Base-by-base conservation (phyloP, 2,329 filamentous ascomycete genomes). In the Fusarium tuaranense region DNA sequence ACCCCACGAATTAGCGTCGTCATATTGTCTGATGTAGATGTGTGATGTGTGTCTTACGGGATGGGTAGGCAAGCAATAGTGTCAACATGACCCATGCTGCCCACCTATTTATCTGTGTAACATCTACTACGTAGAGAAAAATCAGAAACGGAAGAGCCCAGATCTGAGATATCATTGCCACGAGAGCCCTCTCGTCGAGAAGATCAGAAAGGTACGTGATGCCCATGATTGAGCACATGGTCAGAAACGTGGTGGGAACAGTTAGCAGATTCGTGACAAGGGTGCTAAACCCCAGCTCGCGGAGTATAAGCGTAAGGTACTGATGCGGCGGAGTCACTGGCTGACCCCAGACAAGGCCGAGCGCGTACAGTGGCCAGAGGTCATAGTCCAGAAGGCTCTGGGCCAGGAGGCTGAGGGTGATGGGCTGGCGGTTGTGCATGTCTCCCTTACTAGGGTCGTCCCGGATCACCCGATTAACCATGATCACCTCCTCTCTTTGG, bases 371-470 rank as follows among this genome's bases (percentile, higher is more conserved):
- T 0, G 88, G 88, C 76, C 73, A 91, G 67, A 91, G 82, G 71
- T 92, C 88, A 75, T 87, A 91, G 73, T 91, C 89, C 16, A 83
- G 84, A 14, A 90, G 76, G 2, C 86, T 84, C 44, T 90, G 79
- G 84, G 86, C 88, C 1, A 90, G 83, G 5, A 85, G 80, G 13
- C 78, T 82, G 0, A 83, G 81, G 0, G 86, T 87, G 32, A 91
- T 82, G 4, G 70, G 74, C 46, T 81, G 72, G 3, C 88, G 85
- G 73, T 91, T 91, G 78, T 90, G 87, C 87, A 92, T 90, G 70
- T 88, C 87, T 53, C 87, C 87, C 78, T 90, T 90, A 62, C 83
- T 84, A 1, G 89, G 89, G 68, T 90, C 89, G 60, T 91, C 89
- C 3, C 89, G 85, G 34, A 85, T 78, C 14, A 84, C 79, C 3